Percentiles rank a stretch among this genome's conserved stretches.
Conservation (phyloP, 208 protist species). For the Acanthamoeba lenticulata region DNA sequence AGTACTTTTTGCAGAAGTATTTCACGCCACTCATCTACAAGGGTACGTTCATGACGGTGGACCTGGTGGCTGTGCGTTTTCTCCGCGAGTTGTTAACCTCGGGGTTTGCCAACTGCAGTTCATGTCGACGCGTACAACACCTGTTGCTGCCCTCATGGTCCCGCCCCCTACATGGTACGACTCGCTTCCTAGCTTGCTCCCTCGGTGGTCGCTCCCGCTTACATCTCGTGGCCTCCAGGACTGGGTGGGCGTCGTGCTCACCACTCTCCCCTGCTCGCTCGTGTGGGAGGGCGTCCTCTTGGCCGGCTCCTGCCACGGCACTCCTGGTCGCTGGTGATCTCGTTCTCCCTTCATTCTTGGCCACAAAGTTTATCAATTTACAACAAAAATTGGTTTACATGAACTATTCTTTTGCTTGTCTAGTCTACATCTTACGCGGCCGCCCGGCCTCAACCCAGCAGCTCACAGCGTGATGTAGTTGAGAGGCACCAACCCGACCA, state of each 20-base stretch:
- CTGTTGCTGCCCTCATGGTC: neutral
- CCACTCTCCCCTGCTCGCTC: neutral
- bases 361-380: no score
- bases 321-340: neutral
- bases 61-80: neutral
- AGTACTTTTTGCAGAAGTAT: neutral
- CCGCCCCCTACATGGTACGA: neutral
- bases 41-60: neutral
- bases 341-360: neutral
- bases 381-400: neutral
- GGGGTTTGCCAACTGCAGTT: neutral
- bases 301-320: neutral
- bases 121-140: conserved; percentile 1
- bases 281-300: conserved; percentile 8
- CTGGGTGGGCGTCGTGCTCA: neutral
- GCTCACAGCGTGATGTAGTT: conserved; percentile 42
- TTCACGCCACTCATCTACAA: neutral
- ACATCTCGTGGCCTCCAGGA: neutral
- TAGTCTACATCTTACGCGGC: neutral
- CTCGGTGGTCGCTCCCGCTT: neutral
- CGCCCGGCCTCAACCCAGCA: neutral
- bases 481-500: conserved; percentile 47
- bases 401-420: neutral
- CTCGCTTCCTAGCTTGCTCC: neutral
- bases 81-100: neutral